Conservation (phyloP, 2,329 filamentous ascomycete species). For the Penicillium decumbens region DNA sequence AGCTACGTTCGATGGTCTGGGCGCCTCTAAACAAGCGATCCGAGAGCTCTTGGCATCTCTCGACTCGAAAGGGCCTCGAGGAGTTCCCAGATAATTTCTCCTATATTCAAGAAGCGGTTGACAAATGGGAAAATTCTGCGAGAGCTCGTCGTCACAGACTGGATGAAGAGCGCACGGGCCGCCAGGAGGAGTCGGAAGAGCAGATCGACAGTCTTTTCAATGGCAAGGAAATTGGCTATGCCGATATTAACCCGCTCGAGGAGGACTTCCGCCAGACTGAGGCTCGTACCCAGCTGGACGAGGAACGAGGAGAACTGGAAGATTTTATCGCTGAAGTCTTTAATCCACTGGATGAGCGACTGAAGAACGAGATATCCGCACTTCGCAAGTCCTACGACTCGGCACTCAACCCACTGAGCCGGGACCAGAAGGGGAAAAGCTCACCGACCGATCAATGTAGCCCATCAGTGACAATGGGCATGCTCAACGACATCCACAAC, state of each 20-base stretch:
- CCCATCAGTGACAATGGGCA: conserved; percentile 43
- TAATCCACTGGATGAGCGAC: conserved; percentile 45
- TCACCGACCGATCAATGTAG: conserved; percentile 31
- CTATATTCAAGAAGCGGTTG: conserved; percentile 41
- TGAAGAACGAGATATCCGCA: conserved; percentile 49
- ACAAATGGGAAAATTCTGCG: conserved; percentile 47
- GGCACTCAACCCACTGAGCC: conserved; percentile 40
- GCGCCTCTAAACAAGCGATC: conserved; percentile 31
- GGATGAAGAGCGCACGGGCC: conserved; percentile 46
- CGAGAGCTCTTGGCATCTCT: conserved; percentile 32
- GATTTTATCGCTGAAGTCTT: conserved; percentile 50
- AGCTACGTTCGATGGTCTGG: conserved; percentile 35
- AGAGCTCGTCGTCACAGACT: conserved; percentile 43
- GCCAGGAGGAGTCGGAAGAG: conserved; percentile 51
- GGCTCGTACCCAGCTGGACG: conserved; percentile 48
- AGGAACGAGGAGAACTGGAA: conserved; percentile 51
- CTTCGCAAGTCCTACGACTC: conserved; percentile 47
- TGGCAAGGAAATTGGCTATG: conserved; percentile 54
- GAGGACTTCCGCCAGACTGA: conserved; percentile 53
- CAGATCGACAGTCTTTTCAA: conserved; percentile 54
- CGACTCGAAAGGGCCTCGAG: conserved; percentile 32
- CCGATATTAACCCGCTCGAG: conserved; percentile 53
- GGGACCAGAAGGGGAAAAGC: conserved; percentile 36
- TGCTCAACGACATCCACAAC: conserved; percentile 44
- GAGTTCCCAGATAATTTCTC: conserved; percentile 40